phyloP scores from a whole-genome alignment of 495 filamentous ascomycete species.

The Penicillium argentinense region DNA sequence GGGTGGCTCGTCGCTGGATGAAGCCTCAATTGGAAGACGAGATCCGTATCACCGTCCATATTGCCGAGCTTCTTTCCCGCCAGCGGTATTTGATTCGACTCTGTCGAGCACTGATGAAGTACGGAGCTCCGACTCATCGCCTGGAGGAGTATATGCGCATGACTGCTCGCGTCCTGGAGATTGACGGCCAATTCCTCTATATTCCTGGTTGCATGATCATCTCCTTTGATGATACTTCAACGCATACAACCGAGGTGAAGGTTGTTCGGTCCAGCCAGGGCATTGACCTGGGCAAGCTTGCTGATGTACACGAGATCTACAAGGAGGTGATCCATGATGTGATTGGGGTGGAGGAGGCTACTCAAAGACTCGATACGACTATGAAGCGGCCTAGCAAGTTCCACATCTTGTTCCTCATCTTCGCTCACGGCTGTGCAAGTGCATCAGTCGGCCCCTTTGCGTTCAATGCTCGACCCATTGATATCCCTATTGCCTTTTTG shows the following conservation, averaged over 20 bases:
- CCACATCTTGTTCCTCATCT: conserved; percentile 67
- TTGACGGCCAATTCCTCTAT: conserved; percentile 89
- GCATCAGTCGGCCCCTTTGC: conserved; percentile 83
- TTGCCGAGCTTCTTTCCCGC: conserved; percentile 78
- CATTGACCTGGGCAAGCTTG: conserved; percentile 79
- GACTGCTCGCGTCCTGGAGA: conserved; percentile 84
- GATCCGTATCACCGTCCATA: conserved; percentile 82
- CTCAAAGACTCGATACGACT: conserved; percentile 63
- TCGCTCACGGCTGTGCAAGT: conserved; percentile 82
- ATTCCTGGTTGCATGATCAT: conserved; percentile 95
- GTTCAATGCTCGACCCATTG: conserved; percentile 82
- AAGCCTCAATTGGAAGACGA: conserved; percentile 58
- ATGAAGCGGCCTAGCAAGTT: conserved; percentile 63
- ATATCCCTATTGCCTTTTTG: conserved; percentile 84
- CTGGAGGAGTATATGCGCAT: conserved; percentile 87
- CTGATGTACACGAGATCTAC: conserved; percentile 86
- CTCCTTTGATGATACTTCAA: conserved; percentile 85
- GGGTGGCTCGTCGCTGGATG: conserved; percentile 44
- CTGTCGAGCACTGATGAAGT: conserved; percentile 84
- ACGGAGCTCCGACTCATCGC: conserved; percentile 75
- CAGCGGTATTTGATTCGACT: conserved; percentile 84
- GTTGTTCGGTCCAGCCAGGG: conserved; percentile 75
- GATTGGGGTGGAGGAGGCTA: conserved; percentile 83
- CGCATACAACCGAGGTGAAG: conserved; percentile 91
- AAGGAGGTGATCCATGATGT: conserved; percentile 91